Percentiles rank a stretch among this genome's conserved stretches.
phyloP scores from a whole-genome alignment of 441 rosid genomes.

The Pelargonium myrrhifolium region DNA sequence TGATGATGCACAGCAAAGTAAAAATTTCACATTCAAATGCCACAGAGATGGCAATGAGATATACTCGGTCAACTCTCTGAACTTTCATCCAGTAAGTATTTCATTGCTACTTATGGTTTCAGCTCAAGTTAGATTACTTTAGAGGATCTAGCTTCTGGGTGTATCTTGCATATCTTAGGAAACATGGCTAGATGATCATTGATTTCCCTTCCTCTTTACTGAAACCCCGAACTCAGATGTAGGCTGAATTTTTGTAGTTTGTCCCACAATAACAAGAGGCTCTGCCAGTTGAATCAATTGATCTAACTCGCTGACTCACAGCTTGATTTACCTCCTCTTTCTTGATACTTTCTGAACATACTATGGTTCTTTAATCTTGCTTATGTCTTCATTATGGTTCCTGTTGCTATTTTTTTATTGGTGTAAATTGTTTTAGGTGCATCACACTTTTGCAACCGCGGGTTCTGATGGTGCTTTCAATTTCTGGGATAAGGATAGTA shows the following conservation, averaged over 20 bases:
- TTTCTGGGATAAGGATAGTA: conserved; percentile 99
- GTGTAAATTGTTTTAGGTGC: conserved; percentile 37
- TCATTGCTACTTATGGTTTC: conserved; percentile 4
- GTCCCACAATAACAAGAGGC: not conserved
- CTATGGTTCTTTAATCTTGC: not conserved
- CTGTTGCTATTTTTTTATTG: not conserved
- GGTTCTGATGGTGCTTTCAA: conserved; percentile 97
- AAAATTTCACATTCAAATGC: conserved; percentile 93
- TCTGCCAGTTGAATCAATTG: not conserved
- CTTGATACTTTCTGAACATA: not conserved
- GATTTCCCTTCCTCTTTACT: not conserved
- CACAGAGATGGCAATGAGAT: conserved; percentile 79
- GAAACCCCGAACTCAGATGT: not conserved
- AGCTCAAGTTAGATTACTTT: not conserved
- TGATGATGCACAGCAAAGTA: conserved; percentile 68
- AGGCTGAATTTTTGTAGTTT: not conserved
- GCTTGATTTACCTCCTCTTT: not conserved
- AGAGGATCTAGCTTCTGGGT: not conserved
- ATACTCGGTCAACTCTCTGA: conserved; percentile 84
- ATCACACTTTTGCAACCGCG: conserved; percentile 94
- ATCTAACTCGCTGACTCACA: not conserved
- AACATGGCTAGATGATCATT: not conserved
- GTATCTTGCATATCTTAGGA: not conserved
- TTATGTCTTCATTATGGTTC: not conserved
- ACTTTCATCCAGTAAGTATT: conserved; percentile 82